Evolutionary conservation across 2,329 filamentous ascomycete genomes (phyloP).

Genomic region (Alternaria sp.): DNA sequence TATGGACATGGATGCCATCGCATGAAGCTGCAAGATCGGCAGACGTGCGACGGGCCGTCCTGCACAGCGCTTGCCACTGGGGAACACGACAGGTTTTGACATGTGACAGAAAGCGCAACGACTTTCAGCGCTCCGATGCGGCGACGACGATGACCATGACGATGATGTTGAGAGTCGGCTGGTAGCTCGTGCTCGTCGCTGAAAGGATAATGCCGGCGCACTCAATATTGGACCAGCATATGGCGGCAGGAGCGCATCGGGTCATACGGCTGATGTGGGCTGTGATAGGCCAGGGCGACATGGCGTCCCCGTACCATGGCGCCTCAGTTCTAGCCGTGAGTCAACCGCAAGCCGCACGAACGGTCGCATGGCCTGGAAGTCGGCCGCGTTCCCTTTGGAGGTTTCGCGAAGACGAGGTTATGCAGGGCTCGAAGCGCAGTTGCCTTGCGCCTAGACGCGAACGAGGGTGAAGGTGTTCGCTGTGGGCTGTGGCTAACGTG

Average conservation of each 20-base stretch:
- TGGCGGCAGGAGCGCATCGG: constrained; percentile 35
- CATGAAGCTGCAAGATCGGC: constrained; percentile 31
- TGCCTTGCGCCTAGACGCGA: constrained; percentile 1
- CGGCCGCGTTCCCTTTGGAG: constrained; percentile 17
- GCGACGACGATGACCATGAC: constrained; percentile 11
- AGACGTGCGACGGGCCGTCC: constrained; percentile 44
- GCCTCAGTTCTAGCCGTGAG: constrained; percentile 30
- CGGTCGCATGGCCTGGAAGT: constrained; percentile 26
- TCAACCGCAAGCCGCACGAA: constrained; percentile 33
- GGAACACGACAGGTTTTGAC: constrained; percentile 35
- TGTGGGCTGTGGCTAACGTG: constrained; percentile 9
- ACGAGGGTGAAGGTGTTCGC: neutral
- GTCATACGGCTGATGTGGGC: constrained; percentile 24
- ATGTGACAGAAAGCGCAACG: constrained; percentile 38
- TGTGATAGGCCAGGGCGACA: constrained; percentile 40
- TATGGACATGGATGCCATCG: constrained; percentile 31
- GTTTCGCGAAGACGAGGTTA: constrained; percentile 19
- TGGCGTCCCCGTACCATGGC: constrained; percentile 30
- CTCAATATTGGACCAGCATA: constrained; percentile 30
- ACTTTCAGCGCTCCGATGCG: constrained; percentile 4
- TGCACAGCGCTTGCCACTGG: constrained; percentile 39
- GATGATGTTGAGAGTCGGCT: constrained; percentile 17
- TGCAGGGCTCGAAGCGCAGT: constrained; percentile 20
- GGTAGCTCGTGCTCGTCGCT: constrained; percentile 24
- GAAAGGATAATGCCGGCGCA: constrained; percentile 28